Evolutionary conservation across 345 rosid species (phyloP).

Genomic region (Gossypioides kirkii): DNA sequence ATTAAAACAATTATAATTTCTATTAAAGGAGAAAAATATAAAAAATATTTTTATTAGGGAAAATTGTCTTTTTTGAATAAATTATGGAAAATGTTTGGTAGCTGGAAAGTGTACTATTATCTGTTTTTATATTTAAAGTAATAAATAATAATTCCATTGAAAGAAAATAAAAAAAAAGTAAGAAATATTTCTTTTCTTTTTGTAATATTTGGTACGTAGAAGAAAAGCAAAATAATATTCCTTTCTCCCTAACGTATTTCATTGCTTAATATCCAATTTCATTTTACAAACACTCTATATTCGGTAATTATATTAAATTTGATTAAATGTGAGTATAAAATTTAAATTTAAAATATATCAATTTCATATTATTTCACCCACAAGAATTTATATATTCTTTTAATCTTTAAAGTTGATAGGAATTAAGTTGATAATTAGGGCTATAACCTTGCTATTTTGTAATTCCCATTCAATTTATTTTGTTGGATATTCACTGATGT

Average conservation of each 20-base stretch:
- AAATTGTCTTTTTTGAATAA: not conserved
- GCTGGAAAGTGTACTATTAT: not conserved
- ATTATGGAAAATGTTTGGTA: constrained; percentile 20
- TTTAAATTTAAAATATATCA: too few relatives aligned
- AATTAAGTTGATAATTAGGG: too few relatives aligned
- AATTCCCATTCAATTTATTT: too few relatives aligned
- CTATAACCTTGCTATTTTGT: too few relatives aligned
- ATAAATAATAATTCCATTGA: not conserved
- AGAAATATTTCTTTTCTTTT: not conserved
- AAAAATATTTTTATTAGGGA: not conserved
- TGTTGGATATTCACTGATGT: too few relatives aligned
- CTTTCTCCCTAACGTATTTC: not conserved
- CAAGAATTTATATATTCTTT: too few relatives aligned
- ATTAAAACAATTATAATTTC: not conserved
- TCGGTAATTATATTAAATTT: too few relatives aligned
- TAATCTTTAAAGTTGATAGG: too few relatives aligned
- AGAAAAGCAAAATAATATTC: constrained; percentile 25
- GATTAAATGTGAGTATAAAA: too few relatives aligned
- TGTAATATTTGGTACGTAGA: constrained; percentile 16
- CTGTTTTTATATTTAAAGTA: constrained; percentile 4
- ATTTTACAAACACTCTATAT: too few relatives aligned
- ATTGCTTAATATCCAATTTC: not conserved
- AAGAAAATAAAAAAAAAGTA: not conserved
- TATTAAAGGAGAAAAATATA: not conserved
- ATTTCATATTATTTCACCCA: too few relatives aligned